Base-by-base conservation (phyloP, 805 yeast genomes). In the Wickerhamomyces alni region DNA sequence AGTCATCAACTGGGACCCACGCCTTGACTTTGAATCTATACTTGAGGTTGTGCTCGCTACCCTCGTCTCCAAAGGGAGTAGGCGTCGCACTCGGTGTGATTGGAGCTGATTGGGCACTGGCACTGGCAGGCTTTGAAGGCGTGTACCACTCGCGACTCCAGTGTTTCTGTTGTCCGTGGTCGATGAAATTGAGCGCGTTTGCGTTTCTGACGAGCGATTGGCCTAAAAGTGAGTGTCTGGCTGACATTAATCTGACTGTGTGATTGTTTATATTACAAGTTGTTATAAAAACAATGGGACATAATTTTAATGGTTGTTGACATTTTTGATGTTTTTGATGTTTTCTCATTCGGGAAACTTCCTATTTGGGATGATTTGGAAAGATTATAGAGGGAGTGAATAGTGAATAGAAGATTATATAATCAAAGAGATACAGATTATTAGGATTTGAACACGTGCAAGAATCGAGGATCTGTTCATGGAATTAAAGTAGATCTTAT, bases 141-240 rank as follows among this genome's bases (percentile, higher is more conserved):
- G 48, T 43, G 38, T 35, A 51, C 59, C 59, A 55, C 35, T 47
- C 55, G 27, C 59, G 41, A 25, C 47, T 54, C 60, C 60, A 55
- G 43, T 54, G 59, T 18, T 41, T 54, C 8, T 47, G 52, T 17
- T 46, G 46, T 15, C 40, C 15, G 5, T 17, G 12, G 12, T 36
- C 18, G 7, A 45, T 40, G 13, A 45, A 39, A 24, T 38, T 50
- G 6, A 44, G 33, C 1, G 51, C 43, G 22, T 45, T 52, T 15
- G 59, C 60, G 17, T 42, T 49, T 44, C 58, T 53, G 3, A 55
- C 53, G 2, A 55, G 46, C 0, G 60, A 54, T 30, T 54, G 59
- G 4, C 58, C 58, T 19, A 53, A 42, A 2, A 55, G 41, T 1
- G 56, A 40, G 26, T 49, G 54, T 43, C 52, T 51, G 5, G 26